Conservation (phyloP, 208 protist species). For the Lotmaria passim region DNA sequence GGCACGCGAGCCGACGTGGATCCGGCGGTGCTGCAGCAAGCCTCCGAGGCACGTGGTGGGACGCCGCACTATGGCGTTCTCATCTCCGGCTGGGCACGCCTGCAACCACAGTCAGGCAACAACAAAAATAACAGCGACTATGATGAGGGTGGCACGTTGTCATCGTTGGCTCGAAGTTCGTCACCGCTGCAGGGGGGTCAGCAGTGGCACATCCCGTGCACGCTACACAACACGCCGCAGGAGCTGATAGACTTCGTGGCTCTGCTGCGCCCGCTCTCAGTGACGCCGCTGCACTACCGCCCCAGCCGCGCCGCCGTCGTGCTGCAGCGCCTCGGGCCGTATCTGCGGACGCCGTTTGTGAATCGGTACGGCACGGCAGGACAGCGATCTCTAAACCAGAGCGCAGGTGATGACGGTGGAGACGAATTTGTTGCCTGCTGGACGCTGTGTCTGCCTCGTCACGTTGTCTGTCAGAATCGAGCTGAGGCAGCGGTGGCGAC, state of each 20-base stretch:
- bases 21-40: conserved; percentile 36
- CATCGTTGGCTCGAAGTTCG: too few species aligned
- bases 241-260: conserved; percentile 75
- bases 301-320: conserved; percentile 47
- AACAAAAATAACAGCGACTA: too few species aligned
- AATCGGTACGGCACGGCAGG: conserved; percentile 16
- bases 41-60: conserved; percentile 23
- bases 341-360: conserved; percentile 43
- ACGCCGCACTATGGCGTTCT: conserved; percentile 73
- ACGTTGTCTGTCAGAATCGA: not conserved
- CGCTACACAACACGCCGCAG: conserved; percentile 75
- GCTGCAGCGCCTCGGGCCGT: conserved; percentile 63
- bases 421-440: not conserved
- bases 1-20: conserved; percentile 41
- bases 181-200: too few species aligned
- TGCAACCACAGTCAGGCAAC: conserved; percentile 30
- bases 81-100: conserved; percentile 76
- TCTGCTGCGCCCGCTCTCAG: conserved; percentile 59
- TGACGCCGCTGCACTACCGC: conserved; percentile 71
- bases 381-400: not conserved
- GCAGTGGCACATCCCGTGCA: conserved; percentile 73
- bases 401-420: not conserved
- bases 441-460: conserved; percentile 4
- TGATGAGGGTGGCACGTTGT: too few species aligned
- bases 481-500: not conserved